Base-by-base conservation (phyloP, 2,329 filamentous ascomycete genomes). In the Trichophyton mentagrophytes region DNA sequence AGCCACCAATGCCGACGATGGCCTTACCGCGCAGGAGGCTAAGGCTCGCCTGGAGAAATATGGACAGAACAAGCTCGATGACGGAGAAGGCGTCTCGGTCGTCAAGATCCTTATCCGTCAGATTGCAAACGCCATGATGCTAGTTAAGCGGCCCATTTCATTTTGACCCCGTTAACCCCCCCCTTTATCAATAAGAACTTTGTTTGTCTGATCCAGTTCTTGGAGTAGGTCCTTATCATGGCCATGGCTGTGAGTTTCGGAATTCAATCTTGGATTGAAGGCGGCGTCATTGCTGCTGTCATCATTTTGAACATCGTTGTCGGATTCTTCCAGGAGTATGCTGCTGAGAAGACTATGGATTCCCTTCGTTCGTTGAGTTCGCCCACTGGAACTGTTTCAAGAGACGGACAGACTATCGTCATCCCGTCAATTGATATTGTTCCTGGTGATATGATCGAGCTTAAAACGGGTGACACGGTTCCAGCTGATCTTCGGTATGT, bases 71-170 rank as follows among this genome's bases (percentile, higher is more conserved):
- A 80, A 85, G 63, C 78, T 87, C 5, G 82, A 88, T 25, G 81
- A 88, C 22, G 84, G 82, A 20, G 83, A 81, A 30, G 82, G 81
- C 40, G 84, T 90, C 33, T 81, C 68, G 80, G 84, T 86, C 78
- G 83, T 80, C 70, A 90, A 85, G 67, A 87, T 87, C 64, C 73
- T 87, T n/a, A 72, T 86, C 42, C 77, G 79, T 22, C 85, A 87
- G 67, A 76, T 87, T 44, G 83, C 83, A 64, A 87, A 87, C 69
- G 84, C 84, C 22, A 81, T 87, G 80, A 86, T 82, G 64, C 70
- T 87, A 72, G 85, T 84, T 72, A 70, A 66, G 64, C 62, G 62
- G 61, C 63, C 64, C 64, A 66, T 64, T 65, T 61, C 57, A 36
- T 49, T 57, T 46, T 27, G 51, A 56, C 57, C 61, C 64, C 61